Base-by-base conservation (phyloP, 352 stramenopile genomes). In the Phytopythium sindhum region DNA sequence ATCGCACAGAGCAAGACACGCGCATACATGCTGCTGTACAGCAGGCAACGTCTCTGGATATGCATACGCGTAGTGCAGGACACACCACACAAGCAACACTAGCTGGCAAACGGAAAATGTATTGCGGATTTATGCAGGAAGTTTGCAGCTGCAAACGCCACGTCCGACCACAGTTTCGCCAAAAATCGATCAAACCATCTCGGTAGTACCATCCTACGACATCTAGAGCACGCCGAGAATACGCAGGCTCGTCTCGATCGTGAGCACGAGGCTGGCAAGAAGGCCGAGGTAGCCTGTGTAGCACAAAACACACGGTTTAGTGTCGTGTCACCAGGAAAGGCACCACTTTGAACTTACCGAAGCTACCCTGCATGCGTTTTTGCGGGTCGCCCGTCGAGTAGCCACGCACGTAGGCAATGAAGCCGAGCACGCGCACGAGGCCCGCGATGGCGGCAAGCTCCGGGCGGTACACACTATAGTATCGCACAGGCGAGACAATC, bases 331-430 rank as follows among this genome's bases (percentile, higher is more conserved):
- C 17, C 19, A 17, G 7, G 15, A 10, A 28, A 9, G 21, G 17
- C 14, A 23, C 9, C 47, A 24, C 4, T 29, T 33, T 11, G 15
- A 15, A 39, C 72, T 52, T 64, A 90, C 83, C 83, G 51, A 93
- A 86, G 6, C 15, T n/a, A 31, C 81, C 84, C 47, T 84, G 79
- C 61, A 72, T 47, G 50, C 84, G 74, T 74, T 90, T 91, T 55
- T 72, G 67, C 14, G 82, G 82, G 53, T 90, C 78, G 4, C 84
- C 84, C 21, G 72, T 76, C 35, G 75, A 68, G 65, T 93, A 93
- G 4, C 81, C 80, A 23, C 74, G 64, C 53, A 93, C 77, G 68
- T 93, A 93, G 31, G 65, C 51, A 33, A 91, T 70, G 67, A 93
- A 91, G 37, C 75, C 77, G 17, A 84, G 35, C 47, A 89, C 67